Evolutionary conservation across 129 eudicot species (phyloP), one percentile per base, ranked within the genome.

Genomic region (Escallonia herrerae): DNA sequence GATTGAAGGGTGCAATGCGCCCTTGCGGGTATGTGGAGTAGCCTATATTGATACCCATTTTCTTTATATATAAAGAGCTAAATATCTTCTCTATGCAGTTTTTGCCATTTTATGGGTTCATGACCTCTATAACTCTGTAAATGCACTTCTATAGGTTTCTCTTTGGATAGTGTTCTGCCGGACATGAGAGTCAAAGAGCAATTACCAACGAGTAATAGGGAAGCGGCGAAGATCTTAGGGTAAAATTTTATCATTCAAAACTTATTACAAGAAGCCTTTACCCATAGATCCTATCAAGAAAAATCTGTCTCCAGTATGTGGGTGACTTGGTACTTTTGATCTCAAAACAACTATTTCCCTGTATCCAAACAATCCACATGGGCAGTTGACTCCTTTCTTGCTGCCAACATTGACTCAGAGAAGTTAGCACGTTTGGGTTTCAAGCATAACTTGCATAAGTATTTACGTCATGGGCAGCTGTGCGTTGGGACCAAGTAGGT

Each of bases 391-490:
- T 46, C 77, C 95, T 58, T 84, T 86, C 86, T 89, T 57, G 86
- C 95, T 71, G 90, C 95, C 5, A 86, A 86, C 65, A 83, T 82
- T 58, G 93, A 86, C 72, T 82, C 93, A 1, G 93, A 86, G 67
- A 86, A 82, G 72, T 74, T 86, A 56, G 93, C 93, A 60, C 88
- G 88, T 15, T 81, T 68, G 4, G 89, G 89, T 6, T 77, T 86
- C 42, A 80, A 80, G 50, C 78, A 77, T 77, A 83, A 80, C 68
- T 82, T 86, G 58, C 89, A 82, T 69, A 80, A 59, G 40, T 86
- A 82, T 63, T 51, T 86, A 10, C 81, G 84, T 10, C 90, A 80
- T 70, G 78, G 70, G 44, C 75, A 78, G 60, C 95, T 8, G 56
- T 57, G 63, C 80, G 80, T 76, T 51, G 67, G 58, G 73, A 73